Evolutionary conservation across 768 basidiomycete species (phyloP).

Genomic region (Lepiota subincarnata): DNA sequence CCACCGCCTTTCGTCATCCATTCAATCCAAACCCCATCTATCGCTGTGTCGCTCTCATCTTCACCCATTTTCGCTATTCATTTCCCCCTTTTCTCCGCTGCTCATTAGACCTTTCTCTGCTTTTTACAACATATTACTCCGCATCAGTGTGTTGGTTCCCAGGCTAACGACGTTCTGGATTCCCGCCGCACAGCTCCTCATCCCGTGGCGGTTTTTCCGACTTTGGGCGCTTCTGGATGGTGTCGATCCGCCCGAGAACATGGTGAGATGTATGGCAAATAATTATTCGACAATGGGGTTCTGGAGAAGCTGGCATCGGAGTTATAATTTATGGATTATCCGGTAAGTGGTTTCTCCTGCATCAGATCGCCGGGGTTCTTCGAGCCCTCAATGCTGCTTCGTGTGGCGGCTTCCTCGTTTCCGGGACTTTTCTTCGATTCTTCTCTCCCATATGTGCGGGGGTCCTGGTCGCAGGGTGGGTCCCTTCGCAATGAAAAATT

Average conservation of each 20-base stretch:
- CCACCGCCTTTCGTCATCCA: too few species aligned
- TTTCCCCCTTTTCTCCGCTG: background rate
- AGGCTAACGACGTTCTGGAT: background rate
- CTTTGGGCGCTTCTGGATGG: constrained; percentile 88
- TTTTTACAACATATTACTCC: background rate
- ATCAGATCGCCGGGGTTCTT: background rate
- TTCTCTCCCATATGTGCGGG: too few species aligned
- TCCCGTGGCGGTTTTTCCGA: constrained; percentile 97
- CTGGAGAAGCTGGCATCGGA: constrained; percentile 96
- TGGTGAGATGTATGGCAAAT: constrained; percentile 98
- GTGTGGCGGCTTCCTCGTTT: background rate
- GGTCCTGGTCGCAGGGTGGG: too few species aligned
- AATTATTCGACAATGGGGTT: constrained; percentile 93
- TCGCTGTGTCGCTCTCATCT: background rate
- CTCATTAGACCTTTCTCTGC: background rate
- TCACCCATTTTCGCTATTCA: too few species aligned
- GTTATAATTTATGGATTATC: constrained; percentile 93
- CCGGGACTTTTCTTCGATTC: background rate
- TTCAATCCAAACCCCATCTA: background rate
- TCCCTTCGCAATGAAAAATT: too few species aligned
- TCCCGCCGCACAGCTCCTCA: constrained; percentile 60
- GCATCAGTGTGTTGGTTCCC: background rate
- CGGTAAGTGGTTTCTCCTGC: constrained; percentile 42
- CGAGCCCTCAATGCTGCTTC: too few species aligned
- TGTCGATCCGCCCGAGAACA: constrained; percentile 94